Evolutionary conservation across 2,329 filamentous ascomycete species (phyloP), one percentile per base, ranked within the genome.

Genomic region (Aspergillus puulaauensis): DNA sequence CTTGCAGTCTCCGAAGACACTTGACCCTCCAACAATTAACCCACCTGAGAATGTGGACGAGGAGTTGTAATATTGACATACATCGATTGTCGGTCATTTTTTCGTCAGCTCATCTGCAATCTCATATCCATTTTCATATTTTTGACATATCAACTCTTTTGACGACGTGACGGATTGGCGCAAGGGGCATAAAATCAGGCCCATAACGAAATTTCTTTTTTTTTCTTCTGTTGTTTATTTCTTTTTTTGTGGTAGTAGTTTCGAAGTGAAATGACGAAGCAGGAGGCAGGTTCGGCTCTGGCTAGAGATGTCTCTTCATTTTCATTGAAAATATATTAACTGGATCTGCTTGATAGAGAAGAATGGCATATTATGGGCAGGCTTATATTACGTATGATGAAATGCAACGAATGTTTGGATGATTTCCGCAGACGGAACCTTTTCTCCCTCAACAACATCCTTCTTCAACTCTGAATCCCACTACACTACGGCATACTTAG

Each of bases 21-120:
- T 51, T 14, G 23, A 31, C 27, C 27, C 27, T 11, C 27, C 27
- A 31, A 54, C 43, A 39, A 43, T 51, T 14, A 31, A 17, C 17
- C 24, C 52, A 35, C 58, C 27, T 19, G 49, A 49, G 15, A 60
- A 67, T 12, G 66, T 65, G 3, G 70, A 73, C 1, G 71, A 73
- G 56, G 71, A 73, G 57, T 54, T 73, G 56, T 73, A 62, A 65
- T 51, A 15, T 33, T 27, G 41, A 31, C 27, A 31, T 31, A 11
- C 27, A 31, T 31, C 27, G 12, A n/a, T 11, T 2, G 15, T 12
- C 8, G 24, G 23, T 19, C 27, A 4, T 31, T 11, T 31, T 31
- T 31, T 11, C 9, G 23, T 37, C 35, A 31, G 17, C 43, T 24
- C 37, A 50, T 24, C 35, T 31, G 33, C 50, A 49, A 39, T 17